Conservation (phyloP, 2,329 filamentous ascomycete species). For the Trichoderma endophyticum region DNA sequence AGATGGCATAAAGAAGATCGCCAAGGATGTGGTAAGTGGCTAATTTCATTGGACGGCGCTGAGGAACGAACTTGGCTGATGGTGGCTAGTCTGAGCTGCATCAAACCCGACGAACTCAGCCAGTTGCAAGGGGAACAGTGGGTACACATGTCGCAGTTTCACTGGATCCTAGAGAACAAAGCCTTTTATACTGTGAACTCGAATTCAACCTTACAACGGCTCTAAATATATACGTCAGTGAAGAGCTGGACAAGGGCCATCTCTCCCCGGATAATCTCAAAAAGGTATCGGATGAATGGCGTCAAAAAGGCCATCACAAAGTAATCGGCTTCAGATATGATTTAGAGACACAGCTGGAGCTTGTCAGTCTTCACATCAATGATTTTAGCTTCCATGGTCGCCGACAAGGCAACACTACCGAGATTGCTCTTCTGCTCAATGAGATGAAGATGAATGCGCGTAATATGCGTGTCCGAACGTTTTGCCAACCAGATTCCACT, state of each 20-base stretch:
- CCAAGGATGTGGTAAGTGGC: conserved; percentile 50
- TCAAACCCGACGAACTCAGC: conserved; percentile 32
- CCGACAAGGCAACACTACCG: conserved; percentile 39
- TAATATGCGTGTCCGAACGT: conserved; percentile 51
- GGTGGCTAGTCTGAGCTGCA: conserved; percentile 36
- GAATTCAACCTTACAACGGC: conserved; percentile 53
- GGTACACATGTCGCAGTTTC: conserved; percentile 44
- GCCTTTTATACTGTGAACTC: conserved; percentile 57
- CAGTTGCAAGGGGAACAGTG: conserved; percentile 29
- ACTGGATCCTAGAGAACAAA: conserved; percentile 54
- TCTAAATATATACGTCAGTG: conserved; percentile 50
- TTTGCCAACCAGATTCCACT: conserved; percentile 56
- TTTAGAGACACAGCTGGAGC: conserved; percentile 57
- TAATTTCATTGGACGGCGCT: neutral
- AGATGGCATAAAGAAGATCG: conserved; percentile 49
- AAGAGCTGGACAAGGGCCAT: conserved; percentile 54
- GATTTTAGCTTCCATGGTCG: conserved; percentile 55
- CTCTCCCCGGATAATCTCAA: conserved; percentile 51
- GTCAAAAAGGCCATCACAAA: conserved; percentile 49
- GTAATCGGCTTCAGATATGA: conserved; percentile 59
- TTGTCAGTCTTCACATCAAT: conserved; percentile 47
- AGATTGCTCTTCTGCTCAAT: conserved; percentile 48
- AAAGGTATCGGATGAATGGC: conserved; percentile 51
- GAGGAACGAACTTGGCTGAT: conserved; percentile 18
- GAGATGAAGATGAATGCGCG: conserved; percentile 53